Percentiles rank a stretch among this genome's conserved stretches.
Conservation (phyloP, 2,329 filamentous ascomycete species). For the Stylonectria norvegica region DNA sequence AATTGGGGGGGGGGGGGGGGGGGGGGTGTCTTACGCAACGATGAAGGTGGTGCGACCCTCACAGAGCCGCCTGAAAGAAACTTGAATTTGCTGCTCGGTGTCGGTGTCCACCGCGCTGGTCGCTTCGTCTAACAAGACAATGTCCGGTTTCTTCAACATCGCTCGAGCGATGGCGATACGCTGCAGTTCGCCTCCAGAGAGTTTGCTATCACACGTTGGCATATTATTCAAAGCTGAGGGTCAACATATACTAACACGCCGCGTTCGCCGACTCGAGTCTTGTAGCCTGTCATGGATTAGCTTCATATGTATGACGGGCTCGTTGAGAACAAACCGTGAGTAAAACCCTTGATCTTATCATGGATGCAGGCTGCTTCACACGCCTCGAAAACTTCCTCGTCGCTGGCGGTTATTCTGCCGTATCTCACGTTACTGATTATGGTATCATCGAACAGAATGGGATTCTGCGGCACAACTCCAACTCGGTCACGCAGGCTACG, state of each 20-base stretch:
- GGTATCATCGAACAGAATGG: constrained; percentile 55
- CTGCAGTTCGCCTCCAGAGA: constrained; percentile 65
- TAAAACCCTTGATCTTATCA: constrained; percentile 54
- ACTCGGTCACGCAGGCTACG: constrained; percentile 50
- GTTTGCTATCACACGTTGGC: constrained; percentile 43
- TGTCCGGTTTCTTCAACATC: constrained; percentile 69
- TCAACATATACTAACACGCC: constrained; percentile 38
- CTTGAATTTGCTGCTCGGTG: constrained; percentile 64
- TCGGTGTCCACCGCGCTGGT: constrained; percentile 73
- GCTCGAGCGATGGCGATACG: constrained; percentile 67
- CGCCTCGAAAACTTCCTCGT: constrained; percentile 53
- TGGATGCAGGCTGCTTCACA: constrained; percentile 56
- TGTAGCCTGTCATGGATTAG: constrained; percentile 38
- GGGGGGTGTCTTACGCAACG: constrained; percentile 49
- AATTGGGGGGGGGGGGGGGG: neutral
- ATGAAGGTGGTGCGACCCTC: constrained; percentile 63
- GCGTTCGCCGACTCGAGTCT: constrained; percentile 49
- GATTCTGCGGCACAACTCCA: constrained; percentile 54
- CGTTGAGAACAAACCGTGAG: constrained; percentile 38
- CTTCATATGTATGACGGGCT: neutral
- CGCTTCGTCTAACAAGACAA: constrained; percentile 75
- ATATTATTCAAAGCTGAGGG: neutral
- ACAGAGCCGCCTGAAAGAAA: constrained; percentile 56
- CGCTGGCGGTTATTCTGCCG: constrained; percentile 50
- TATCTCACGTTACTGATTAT: constrained; percentile 60